Evolutionary conservation across 345 rosid species (phyloP).

Genomic region (Stellera chamaejasme): DNA sequence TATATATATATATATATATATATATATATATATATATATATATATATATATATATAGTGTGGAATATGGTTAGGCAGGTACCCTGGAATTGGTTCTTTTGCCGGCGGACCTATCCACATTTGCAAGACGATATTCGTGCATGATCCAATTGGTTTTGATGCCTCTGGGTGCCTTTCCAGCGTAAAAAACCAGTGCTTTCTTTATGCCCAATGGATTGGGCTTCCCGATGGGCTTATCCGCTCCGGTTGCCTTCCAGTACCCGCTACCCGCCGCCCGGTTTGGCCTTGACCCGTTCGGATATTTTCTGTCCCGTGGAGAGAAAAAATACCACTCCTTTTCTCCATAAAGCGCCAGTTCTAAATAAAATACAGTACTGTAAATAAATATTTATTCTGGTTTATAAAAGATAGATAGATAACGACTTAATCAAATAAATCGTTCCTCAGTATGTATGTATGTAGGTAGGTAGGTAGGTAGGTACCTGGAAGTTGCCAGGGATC

Average conservation of each 20-base stretch:
- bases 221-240: constrained; percentile 86
- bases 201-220: constrained; percentile 68
- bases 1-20: too few species aligned
- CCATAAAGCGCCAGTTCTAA: constrained; percentile 70
- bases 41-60: too few species aligned
- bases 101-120: constrained; percentile 72
- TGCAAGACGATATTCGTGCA: constrained; percentile 93
- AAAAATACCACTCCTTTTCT: constrained; percentile 93
- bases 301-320: constrained; percentile 81
- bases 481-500: constrained; percentile 98
- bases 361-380: too few species aligned
- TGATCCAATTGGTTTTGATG: constrained; percentile 87
- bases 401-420: too few species aligned
- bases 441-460: too few species aligned
- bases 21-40: too few species aligned
- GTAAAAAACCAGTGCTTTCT: constrained; percentile 84
- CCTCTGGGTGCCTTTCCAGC: constrained; percentile 86
- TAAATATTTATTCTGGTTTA: too few species aligned
- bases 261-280: constrained; percentile 79
- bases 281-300: constrained; percentile 89
- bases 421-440: not conserved
- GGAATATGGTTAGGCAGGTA: too few species aligned
- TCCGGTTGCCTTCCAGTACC: constrained; percentile 95
- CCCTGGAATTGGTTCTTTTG: constrained; percentile 55
- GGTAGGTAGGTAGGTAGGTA: constrained; percentile 5